Evolutionary conservation across 805 yeast species (phyloP).

Genomic region (Lipomyces orientalis): DNA sequence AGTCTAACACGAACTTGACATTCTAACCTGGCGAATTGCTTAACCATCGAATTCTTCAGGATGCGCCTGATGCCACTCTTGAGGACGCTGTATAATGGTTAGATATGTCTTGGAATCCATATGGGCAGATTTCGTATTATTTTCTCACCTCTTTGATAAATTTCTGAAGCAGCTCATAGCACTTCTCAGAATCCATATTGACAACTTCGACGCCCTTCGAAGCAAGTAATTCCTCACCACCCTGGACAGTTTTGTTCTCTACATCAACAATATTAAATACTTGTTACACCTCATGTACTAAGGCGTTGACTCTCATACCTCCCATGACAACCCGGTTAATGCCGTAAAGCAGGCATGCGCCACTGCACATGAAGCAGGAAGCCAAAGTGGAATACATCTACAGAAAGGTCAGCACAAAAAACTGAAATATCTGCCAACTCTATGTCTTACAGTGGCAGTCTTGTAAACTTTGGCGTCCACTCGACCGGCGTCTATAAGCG

Average conservation of each 20-base stretch:
- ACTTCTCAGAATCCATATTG: conserved; percentile 45
- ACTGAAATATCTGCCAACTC: neutral
- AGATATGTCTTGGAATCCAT: neutral
- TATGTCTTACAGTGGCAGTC: conserved; percentile 61
- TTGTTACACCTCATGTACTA: neutral
- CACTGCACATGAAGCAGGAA: conserved; percentile 95
- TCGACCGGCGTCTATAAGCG: conserved; percentile 90
- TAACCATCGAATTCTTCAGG: conserved; percentile 36
- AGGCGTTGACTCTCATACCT: conserved; percentile 21
- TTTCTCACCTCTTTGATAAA: conserved; percentile 64
- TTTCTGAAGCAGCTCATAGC: conserved; percentile 68
- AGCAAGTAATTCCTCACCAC: conserved; percentile 78
- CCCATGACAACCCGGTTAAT: conserved; percentile 86
- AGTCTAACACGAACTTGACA: neutral
- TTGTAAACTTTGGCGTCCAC: conserved; percentile 78
- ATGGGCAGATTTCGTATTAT: neutral
- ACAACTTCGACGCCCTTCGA: conserved; percentile 62
- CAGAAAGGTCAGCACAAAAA: neutral
- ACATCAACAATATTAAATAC: neutral
- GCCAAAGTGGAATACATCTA: conserved; percentile 84
- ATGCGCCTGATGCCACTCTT: conserved; percentile 38
- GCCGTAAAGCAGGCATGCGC: conserved; percentile 89
- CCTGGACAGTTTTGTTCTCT: conserved; percentile 80
- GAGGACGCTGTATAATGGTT: conserved; percentile 24
- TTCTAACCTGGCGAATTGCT: neutral